phyloP scores from a whole-genome alignment of 345 rosid species.

The Cardamine occulta region DNA sequence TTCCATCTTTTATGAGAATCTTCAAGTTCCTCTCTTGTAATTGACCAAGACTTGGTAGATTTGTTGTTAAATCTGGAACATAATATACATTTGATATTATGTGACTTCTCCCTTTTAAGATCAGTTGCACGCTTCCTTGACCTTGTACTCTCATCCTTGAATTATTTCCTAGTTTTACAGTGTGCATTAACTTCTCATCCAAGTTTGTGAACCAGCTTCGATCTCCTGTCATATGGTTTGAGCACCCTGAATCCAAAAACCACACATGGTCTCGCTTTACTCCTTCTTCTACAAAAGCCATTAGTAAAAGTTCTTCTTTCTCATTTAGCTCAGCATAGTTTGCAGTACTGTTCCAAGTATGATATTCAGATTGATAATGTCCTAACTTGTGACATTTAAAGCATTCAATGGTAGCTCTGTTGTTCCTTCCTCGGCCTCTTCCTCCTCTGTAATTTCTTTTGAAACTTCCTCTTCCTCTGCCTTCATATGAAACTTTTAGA shows the following conservation, averaged over 20 bases:
- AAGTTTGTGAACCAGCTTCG: not conserved
- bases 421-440: not conserved
- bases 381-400: not conserved
- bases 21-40: not conserved
- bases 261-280: not conserved
- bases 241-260: not conserved
- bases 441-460: not conserved
- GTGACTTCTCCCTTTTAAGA: not conserved
- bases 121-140: not conserved
- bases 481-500: not conserved
- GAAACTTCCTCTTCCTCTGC: not conserved
- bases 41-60: not conserved
- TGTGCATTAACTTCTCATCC: not conserved
- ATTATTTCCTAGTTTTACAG: not conserved
- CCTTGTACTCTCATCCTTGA: not conserved
- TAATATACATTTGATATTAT: not conserved
- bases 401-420: not conserved
- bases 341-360: not conserved
- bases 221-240: constrained; percentile 22
- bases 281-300: not conserved
- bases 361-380: not conserved
- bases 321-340: not conserved
- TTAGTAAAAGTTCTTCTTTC: not conserved
- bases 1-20: not conserved
- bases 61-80: not conserved